Evolutionary conservation across 768 basidiomycete genomes (phyloP), one percentile per base, ranked within the genome.

Genomic region (Phylloporus sp.): DNA sequence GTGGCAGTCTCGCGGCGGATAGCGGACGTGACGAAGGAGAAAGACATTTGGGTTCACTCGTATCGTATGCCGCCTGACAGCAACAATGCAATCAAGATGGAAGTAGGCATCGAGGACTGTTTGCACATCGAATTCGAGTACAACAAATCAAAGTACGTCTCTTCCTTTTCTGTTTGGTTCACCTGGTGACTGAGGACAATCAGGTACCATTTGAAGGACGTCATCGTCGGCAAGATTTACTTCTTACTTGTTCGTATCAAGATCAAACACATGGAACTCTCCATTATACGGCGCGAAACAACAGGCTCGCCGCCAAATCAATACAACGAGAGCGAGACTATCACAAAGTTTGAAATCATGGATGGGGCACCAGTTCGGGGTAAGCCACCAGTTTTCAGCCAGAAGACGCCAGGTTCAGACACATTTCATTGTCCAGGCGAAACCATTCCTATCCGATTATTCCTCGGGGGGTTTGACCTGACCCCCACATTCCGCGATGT

Each of bases 331-430:
- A 92, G 89, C 62, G 95, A 98, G 68, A 98, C 95, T 8, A 97
- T 99, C 62, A 98, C 97, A 9, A 98, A 98, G 72, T 98, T 97
- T 64, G 97, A 98, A 72, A 97, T 97, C 59, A 97, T 97, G 95
- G 95, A 98, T 67, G 94, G 95, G 3, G 92, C 95, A 7, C 95
- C 95, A 2, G 93, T 97, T n/a, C 80, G 93, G 75, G 92, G 91
- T 88, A 56, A 42, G 77, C 66, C 5, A 6, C 41, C 23, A 13
- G 8, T 12, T 15, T 31, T 36, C 0, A 20, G 10, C 3, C 18
- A n/a, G 34, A 11, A 26, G 28, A 27, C 41, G 23, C 23, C n/a
- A 23, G 4, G 43, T 28, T 12, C 40, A 5, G 13, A 59, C 2
- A 22, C 6, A 31, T 42, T n/a, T 15, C 24, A 5, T 16, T n/a